Evolutionary conservation across 2,329 filamentous ascomycete genomes (phyloP).

Genomic region (Arthroderma uncinatum): DNA sequence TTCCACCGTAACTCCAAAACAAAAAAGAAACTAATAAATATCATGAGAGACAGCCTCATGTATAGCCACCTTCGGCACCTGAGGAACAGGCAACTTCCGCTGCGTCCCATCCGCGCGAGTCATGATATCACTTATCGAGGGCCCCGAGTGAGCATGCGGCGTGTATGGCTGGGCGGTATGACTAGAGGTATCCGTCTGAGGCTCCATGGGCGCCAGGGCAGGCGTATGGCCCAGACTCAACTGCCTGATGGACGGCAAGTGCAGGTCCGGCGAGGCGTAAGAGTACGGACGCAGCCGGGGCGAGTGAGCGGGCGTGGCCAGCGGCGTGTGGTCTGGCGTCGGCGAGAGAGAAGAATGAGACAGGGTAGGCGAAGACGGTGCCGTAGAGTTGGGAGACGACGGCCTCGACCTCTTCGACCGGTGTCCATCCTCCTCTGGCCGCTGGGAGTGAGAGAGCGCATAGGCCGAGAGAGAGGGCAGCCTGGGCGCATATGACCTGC

Average conservation of each 20-base stretch:
- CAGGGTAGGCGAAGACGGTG: constrained; percentile 90
- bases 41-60: constrained; percentile 53
- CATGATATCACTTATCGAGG: constrained; percentile 87
- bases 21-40: constrained; percentile 10
- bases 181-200: constrained; percentile 49
- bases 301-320: constrained; percentile 89
- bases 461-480: constrained; percentile 70
- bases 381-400: constrained; percentile 88
- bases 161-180: constrained; percentile 27
- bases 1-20: neutral
- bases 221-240: constrained; percentile 54
- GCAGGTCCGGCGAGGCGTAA: constrained; percentile 49
- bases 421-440: too few species aligned
- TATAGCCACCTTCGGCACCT: constrained; percentile 75
- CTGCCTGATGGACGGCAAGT: constrained; percentile 76
- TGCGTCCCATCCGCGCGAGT: constrained; percentile 76
- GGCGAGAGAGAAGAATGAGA: constrained; percentile 92
- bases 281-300: constrained; percentile 74
- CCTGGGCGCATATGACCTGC: constrained; percentile 21
- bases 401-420: constrained; percentile 83
- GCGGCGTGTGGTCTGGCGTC: constrained; percentile 95
- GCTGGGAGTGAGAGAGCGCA: constrained; percentile 35
- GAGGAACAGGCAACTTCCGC: constrained; percentile 80
- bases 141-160: constrained; percentile 39
- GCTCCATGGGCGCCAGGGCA: constrained; percentile 60